Percentiles rank a stretch among this genome's conserved stretches.
These are phyloP conservation scores for Leptographium radiaticola DNA, from an alignment of 2,329 filamentous ascomycete species.

Conservation along the genomic window DNA sequence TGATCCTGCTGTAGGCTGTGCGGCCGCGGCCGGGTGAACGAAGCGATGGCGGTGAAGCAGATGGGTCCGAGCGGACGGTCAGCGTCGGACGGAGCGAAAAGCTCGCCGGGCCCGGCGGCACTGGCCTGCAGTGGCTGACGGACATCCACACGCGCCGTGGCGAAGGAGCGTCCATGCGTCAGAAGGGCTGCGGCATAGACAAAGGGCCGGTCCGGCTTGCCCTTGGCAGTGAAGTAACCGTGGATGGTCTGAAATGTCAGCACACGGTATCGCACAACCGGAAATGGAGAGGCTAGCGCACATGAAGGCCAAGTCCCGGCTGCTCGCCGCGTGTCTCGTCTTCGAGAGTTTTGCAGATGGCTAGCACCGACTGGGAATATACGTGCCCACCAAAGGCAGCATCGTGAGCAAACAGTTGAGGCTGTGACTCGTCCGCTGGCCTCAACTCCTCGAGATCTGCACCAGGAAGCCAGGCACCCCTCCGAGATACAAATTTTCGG, in stretches of 20 bases:
- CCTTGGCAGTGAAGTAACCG: slow-evolving; percentile 39
- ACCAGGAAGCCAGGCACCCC: slow-evolving; percentile 20
- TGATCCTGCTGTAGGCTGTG: slow-evolving; percentile 21
- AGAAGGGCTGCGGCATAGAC: slow-evolving; percentile 35
- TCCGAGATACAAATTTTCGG: slow-evolving; percentile 22
- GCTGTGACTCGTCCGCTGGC: slow-evolving; percentile 1
- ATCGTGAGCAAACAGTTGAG: slow-evolving; percentile 6
- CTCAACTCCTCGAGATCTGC: slow-evolving; percentile 14
- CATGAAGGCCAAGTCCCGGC: slow-evolving; percentile 20
- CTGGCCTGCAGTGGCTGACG: slow-evolving; percentile 31
- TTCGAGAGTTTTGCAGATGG: slow-evolving; percentile 21
- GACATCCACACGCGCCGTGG: slow-evolving; percentile 34
- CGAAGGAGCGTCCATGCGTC: slow-evolving; percentile 32
- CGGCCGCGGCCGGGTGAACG: slow-evolving; percentile 32
- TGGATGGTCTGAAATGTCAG: slow-evolving; percentile 42
- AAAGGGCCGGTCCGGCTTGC: slow-evolving; percentile 35
- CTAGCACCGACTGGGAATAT: slow-evolving; percentile 27
- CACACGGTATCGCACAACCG: no score
- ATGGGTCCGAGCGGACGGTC: slow-evolving; percentile 24
- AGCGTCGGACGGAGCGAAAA: slow-evolving; percentile 27
- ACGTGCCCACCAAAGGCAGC: slow-evolving; percentile 30
- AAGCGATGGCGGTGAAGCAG: slow-evolving; percentile 38
- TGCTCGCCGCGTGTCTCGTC: background rate
- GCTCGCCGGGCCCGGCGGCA: slow-evolving; percentile 17
- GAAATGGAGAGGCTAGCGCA: slow-evolving; percentile 15